Base-by-base conservation (phyloP, 306 rosid species). In the Castanopsis chinensis region DNA sequence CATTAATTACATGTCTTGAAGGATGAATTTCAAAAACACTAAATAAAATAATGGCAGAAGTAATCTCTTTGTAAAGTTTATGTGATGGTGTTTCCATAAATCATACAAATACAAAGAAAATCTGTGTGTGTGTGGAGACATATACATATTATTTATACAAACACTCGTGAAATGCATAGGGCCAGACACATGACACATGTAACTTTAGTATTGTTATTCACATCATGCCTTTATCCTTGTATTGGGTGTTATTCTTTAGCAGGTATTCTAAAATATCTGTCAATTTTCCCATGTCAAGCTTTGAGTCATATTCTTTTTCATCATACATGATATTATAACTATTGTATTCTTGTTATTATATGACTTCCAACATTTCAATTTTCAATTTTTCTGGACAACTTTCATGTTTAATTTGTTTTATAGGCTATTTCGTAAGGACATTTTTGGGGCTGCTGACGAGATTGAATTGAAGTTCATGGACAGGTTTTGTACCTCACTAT, bases 381-480 rank as follows among this genome's bases (percentile, higher is more conserved):
- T 32, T 6, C 5, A 13, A 59, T 12, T 5, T 70, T 75, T 28
- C 35, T 52, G 35, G 49, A 69, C 57, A 80, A 61, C 69, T 76
- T 70, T 58, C 57, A 59, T 74, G 56, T 69, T 71, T 80, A 73
- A 75, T 30, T 65, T 75, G 54, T 75, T 85, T 80, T 51, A 75
- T 86, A 96, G 99, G 90, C 72, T 96, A 80, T 96, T 96, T 78
- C 98, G 97, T 49, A 96, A 91, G 84, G 90, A 83, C 67, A 91
- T 96, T 85, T 96, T 93, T 85, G 99, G 98, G 78, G 92, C 78
- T 0, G 99, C 99, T 60, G 99, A 96, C 53, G 98, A 90, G 90
- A 81, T 93, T 83, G 99, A 96, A 81, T 78, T 96, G 90, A 96
- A 89, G 87, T 96, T 96, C 84, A 83, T 96, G 98, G 82, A 96